Percentiles rank a stretch among this genome's conserved stretches.
Conservation (phyloP, 2,329 filamentous ascomycete genomes). For the Rhynchosporium secalis region DNA sequence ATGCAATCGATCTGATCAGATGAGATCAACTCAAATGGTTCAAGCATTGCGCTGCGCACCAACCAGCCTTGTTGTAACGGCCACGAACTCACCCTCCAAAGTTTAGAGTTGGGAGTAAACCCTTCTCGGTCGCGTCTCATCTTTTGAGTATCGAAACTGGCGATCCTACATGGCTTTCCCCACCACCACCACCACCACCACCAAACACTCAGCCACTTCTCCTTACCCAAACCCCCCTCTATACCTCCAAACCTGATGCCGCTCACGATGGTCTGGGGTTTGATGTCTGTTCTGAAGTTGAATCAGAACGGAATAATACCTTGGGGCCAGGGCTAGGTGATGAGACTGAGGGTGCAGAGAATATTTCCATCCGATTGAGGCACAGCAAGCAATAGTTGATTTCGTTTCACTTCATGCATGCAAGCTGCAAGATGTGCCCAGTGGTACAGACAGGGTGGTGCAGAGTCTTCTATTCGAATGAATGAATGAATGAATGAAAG, state of each 20-base stretch:
- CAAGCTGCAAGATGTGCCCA: not conserved
- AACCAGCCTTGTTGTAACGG: not conserved
- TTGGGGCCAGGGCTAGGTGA: conserved; percentile 1
- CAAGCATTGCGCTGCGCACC: conserved; percentile 1
- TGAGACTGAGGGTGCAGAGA: conserved; percentile 1
- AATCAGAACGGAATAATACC: not conserved
- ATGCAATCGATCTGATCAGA: not conserved
- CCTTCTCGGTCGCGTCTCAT: conserved; percentile 21
- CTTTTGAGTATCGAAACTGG: conserved; percentile 18
- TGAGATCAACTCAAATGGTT: not conserved
- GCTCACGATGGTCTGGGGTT: not conserved
- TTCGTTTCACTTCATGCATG: conserved; percentile 1
- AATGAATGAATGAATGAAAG: too few relatives aligned
- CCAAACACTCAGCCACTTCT: not conserved
- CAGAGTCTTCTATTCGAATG: not conserved
- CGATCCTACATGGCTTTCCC: conserved; percentile 15
- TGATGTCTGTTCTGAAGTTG: conserved; percentile 6
- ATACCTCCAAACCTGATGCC: not conserved
- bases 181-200: not conserved
- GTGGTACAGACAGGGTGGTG: not conserved
- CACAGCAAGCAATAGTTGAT: not conserved
- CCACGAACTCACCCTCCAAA: not conserved
- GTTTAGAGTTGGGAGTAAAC: not conserved
- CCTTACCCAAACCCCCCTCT: not conserved
- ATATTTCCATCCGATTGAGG: conserved; percentile 1